Base-by-base conservation (phyloP, 345 rosid genomes). In the Camelina hispida region DNA sequence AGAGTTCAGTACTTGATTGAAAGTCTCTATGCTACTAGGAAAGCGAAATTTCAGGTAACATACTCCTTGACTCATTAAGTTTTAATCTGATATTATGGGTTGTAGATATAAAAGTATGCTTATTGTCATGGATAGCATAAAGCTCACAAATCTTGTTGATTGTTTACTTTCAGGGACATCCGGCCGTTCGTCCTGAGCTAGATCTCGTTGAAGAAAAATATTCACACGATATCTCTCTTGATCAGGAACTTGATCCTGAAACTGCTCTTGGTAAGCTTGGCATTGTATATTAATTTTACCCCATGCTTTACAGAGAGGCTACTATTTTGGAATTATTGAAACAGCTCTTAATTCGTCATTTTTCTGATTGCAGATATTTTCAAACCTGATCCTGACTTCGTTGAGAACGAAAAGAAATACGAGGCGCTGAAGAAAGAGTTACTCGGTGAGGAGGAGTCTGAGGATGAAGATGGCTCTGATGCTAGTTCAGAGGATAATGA, bases 161-260 rank as follows among this genome's bases (percentile, higher is more conserved):
- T 55, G 25, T 74, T 65, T 68, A 52, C 78, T 75, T 82, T 51
- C 83, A 91, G 96, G 97, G 98, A 6, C 85, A 88, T 72, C 97
- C 98, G 0, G 96, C 98, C 35, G 97, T 91, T 87, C 96, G 92
- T 69, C 96, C 97, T 20, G 96, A 94, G 66, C 69, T 94, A 69
- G 97, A 94, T 77, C 96, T 94, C 56, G 97, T 94, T 53, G 98
- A 94, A 78, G 97, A 94, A 56, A 95, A 94, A 13, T 73, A 90
- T 66, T 86, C 97, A 2, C 97, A 94, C 61, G 97, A 91, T 79
- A 77, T 94, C 68, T 94, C 97, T n/a, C 89, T 91, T 52, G 80
- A 87, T 71, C 86, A 91, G 18, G 87, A 86, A 22, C 82, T 88
- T 48, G 84, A 87, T 76, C 88, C 89, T 11, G 98, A 90, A 81